Evolutionary conservation across 495 filamentous ascomycete species (phyloP), one percentile per base, ranked within the genome.

Genomic region (Aspergillus wentii): DNA sequence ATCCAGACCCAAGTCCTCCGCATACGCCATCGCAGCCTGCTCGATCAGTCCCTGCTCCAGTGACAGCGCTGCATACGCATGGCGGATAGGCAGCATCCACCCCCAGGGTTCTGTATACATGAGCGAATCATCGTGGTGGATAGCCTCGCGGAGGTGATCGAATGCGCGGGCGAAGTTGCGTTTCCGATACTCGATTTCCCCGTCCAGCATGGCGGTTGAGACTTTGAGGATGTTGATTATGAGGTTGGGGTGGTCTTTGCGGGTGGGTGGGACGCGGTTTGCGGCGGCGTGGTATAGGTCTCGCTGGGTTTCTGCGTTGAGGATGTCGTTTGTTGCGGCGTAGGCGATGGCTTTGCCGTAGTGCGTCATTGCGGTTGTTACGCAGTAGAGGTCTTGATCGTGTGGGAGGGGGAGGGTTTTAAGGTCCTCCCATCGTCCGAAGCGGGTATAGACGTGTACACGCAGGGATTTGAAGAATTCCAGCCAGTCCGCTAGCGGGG

Each of bases 401-500:
- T 42, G 15, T 0, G 77, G 80, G 2, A 80, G 35, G 2, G 60
- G 40, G 0, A 81, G 48, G 5, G 51, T 43, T 16, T 79, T 41
- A 18, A 84, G 65, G 2, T 80, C 78, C 3, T 77, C 48, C 80
- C 80, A 85, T 1, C 54, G 61, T 3, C 82, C 82, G 41, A 86
- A 86, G 10, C 82, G 77, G 35, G 85, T 65, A 2, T 83, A 52
- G 0, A 74, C 75, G 49, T 86, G 82, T 8, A 83, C 64, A 7
- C 75, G 69, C 60, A 82, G 75, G 1, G 71, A 66, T 7, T 79
- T 43, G 40, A 84, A 85, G 0, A 70, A 72, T 44, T 86, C 82
- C 1, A 86, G 54, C 80, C 81, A 86, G 48, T 85, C 79, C 0
- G 81, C 81, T 75, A 86, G 79, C 0, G 81, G 82, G 5, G 82